These are phyloP conservation scores for Globisporangium yorkense DNA, from an alignment of 352 stramenopile species.

Conservation along the genomic window DNA sequence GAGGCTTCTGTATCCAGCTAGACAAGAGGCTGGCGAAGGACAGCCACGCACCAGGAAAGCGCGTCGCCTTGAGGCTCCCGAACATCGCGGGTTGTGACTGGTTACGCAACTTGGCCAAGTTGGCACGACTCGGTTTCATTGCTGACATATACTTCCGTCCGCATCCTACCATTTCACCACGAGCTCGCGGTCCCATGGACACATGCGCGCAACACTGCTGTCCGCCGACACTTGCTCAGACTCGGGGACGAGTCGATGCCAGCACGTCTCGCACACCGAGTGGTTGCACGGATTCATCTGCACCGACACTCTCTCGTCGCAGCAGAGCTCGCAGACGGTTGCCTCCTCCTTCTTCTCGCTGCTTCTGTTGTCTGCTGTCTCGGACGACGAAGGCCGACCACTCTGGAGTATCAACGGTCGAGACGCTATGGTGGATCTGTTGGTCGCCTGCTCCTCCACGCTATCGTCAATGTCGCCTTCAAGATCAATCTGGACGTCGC, in stretches of 20 bases:
- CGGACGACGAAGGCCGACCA: not conserved
- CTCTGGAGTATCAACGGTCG: constrained; percentile 1
- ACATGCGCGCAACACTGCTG: constrained; percentile 18
- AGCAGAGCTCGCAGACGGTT: constrained; percentile 43
- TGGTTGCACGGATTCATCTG: constrained; percentile 54
- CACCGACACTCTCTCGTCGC: constrained; percentile 30
- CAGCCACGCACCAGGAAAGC: constrained; percentile 7
- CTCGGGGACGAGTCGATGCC: constrained; percentile 15
- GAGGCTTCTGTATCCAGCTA: not conserved
- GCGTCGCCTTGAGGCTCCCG: constrained; percentile 5
- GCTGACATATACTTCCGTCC: constrained; percentile 7
- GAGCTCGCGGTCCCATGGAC: constrained; percentile 57
- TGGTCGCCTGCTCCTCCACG: not conserved
- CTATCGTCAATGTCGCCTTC: not conserved
- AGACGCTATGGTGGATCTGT: not conserved
- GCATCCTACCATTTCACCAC: constrained; percentile 24
- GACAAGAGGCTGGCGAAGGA: not conserved
- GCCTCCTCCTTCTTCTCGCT: constrained; percentile 7
- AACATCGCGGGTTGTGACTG: constrained; percentile 6
- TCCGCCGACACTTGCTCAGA: not conserved
- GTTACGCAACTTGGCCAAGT: not conserved
- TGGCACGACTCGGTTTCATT: not conserved
- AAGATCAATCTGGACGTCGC: constrained; percentile 15
- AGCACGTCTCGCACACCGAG: constrained; percentile 33
- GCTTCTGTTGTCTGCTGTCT: constrained; percentile 1